Evolutionary conservation across 2,329 filamentous ascomycete genomes (phyloP), one percentile per base, ranked within the genome.

Genomic region (Tolypocladium tropicale): DNA sequence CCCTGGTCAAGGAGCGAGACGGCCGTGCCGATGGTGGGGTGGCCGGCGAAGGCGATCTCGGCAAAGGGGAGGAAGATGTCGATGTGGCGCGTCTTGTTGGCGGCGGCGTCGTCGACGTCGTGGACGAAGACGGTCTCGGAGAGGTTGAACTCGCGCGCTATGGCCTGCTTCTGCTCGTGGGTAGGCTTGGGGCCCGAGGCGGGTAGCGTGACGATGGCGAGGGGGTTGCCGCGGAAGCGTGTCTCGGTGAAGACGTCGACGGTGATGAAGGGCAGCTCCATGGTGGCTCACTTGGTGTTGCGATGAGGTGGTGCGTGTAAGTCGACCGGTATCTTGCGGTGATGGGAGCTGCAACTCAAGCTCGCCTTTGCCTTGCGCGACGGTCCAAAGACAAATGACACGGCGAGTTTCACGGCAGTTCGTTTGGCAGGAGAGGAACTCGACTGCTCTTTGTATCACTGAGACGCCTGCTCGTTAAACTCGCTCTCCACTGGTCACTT

Each of bases 41-140:
- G 82, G 2, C 83, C 82, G 4, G 82, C 82, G 60, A 86, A 85
- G 23, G 81, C 78, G 21, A 85, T 68, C 67, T 86, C 83, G 36
- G 70, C 64, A 10, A 69, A 64, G 46, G 72, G 65, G 36, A 80
- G 80, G 71, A 85, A 86, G 61, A 86, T 86, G 67, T 84, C 79
- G 60, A 85, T 75, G 54, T 69, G 69, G 48, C 78, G 68, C 23
- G 64, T 52, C 56, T 55, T 59, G 58, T 71, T 64, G 14, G 61
- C 57, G 14, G 61, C 57, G 25, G 64, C 59, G 52, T 72, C 68
- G 32, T 68, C 62, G 52, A 67, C 59, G 52, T 78, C 75, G 68
- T 85, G 80, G 36, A 85, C 68, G 63, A 86, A 86, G 51, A 84
- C 79, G 0, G 82, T 85, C 67, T 85, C 82, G 53, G 80, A 83